Evolutionary conservation across 2,329 filamentous ascomycete genomes (phyloP).

Genomic region (Fusarium sp.): DNA sequence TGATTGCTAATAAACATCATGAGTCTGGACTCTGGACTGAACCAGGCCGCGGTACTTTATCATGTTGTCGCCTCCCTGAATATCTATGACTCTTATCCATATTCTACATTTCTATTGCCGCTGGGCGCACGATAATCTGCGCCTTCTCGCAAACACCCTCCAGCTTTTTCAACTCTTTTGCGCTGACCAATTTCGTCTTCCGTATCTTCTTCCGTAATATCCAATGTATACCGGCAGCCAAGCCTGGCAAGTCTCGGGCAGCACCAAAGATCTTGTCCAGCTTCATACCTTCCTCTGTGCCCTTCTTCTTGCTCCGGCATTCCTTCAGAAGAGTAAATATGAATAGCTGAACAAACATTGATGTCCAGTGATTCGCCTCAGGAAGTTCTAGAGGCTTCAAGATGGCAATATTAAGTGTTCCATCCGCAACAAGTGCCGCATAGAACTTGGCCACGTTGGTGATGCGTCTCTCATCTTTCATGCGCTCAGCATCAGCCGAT

Average conservation of each 20-base stretch:
- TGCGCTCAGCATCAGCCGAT: slow-evolving; percentile 57
- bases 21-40: neutral
- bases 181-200: slow-evolving; percentile 66
- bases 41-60: neutral
- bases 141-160: slow-evolving; percentile 48
- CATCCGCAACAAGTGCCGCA: slow-evolving; percentile 59
- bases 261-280: slow-evolving; percentile 74
- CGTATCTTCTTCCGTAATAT: slow-evolving; percentile 80
- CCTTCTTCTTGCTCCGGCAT: slow-evolving; percentile 57
- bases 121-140: slow-evolving; percentile 42
- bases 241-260: slow-evolving; percentile 69
- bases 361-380: slow-evolving; percentile 79
- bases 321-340: slow-evolving; percentile 79
- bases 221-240: slow-evolving; percentile 79
- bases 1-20: neutral
- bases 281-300: slow-evolving; percentile 61
- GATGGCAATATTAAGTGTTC: slow-evolving; percentile 57
- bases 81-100: neutral
- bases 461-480: slow-evolving; percentile 60
- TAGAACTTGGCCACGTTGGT: slow-evolving; percentile 65
- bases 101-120: slow-evolving; percentile 24
- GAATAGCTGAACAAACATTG: slow-evolving; percentile 81
- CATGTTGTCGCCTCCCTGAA: neutral
- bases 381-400: slow-evolving; percentile 80
- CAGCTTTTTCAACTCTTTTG: slow-evolving; percentile 59